Evolutionary conservation across 192 early-diverging fungal species (phyloP), one percentile per base, ranked within the genome.

Genomic region (Chytriomyces sp.): DNA sequence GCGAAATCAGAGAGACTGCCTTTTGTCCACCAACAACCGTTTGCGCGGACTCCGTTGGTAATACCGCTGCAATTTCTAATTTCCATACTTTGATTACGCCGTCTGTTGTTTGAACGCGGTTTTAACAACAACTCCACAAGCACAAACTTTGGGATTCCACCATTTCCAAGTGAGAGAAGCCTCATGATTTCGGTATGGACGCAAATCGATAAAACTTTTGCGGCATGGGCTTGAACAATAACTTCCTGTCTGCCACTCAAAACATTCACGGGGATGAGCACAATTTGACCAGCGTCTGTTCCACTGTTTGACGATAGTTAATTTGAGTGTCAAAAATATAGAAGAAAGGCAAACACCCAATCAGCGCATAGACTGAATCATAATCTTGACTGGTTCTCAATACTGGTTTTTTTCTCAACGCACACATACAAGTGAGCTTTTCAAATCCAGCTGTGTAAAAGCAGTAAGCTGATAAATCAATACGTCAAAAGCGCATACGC

Each of bases 231-330:
- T 72, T 81, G 73, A 22, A 73, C 34, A 30, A 78, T 57, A 4
- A 78, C 61, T 54, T 77, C 65, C 56, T 81, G 78, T 37, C 55
- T 69, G 3, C 77, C 74, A 8, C 52, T 55, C 12, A 54, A 31
- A 31, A 72, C 49, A 56, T 77, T 58, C 25, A 83, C 59, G 70
- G 79, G 77, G 17, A 77, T 49, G 0, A 82, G 12, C 3, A 82
- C 73, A 69, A 86, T 77, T 64, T 86, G 85, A 3, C 85, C 85
- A 14, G 74, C 76, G 25, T 84, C 78, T 14, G 82, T 85, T 5
- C 85, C 85, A 22, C 68, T 70, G 33, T 36, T 52, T 44, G 41
- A 12, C 7, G 30, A 59, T 4, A 62, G 37, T 62, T 39, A 37
- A 12, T 57, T 57, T 0, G 14, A 5, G 10, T 26, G 41, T 2